These are phyloP conservation scores for Porodaedalea pini DNA, from an alignment of 1,284 basidiomycete species.

Conservation along the genomic window DNA sequence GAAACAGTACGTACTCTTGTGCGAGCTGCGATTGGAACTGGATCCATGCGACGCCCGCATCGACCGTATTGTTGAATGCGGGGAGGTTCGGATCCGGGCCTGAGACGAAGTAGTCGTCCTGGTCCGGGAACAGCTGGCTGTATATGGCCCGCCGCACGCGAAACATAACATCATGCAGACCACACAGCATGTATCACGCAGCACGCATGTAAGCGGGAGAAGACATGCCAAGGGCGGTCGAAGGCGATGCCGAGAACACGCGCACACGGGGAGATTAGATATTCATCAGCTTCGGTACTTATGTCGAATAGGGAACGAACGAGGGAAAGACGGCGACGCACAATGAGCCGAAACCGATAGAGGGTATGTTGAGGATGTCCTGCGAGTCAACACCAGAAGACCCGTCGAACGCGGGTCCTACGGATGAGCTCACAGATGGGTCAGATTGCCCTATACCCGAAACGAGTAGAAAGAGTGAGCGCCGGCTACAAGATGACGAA, in stretches of 20 bases:
- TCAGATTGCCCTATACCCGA: constrained; percentile 16
- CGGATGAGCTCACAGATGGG: constrained; percentile 17
- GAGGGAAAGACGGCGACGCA: constrained; percentile 13
- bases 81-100: constrained; percentile 41
- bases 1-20: constrained; percentile 37
- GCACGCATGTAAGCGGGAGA: background rate
- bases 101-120: constrained; percentile 45
- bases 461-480: background rate
- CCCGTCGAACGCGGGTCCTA: constrained; percentile 55
- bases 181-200: background rate
- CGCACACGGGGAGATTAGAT: background rate
- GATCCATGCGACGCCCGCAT: constrained; percentile 55
- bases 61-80: constrained; percentile 49
- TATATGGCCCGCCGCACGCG: background rate
- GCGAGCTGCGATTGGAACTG: constrained; percentile 42
- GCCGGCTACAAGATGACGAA: background rate
- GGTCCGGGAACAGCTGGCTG: constrained; percentile 62
- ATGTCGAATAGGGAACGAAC: background rate
- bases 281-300: constrained; percentile 9
- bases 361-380: constrained; percentile 55
- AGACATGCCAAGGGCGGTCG: background rate
- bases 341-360: constrained; percentile 55
- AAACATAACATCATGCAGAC: background rate
- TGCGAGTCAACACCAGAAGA: constrained; percentile 62
- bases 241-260: background rate